phyloP scores from a whole-genome alignment of 2,329 filamentous ascomycete genomes.

The Botrytis aclada region DNA sequence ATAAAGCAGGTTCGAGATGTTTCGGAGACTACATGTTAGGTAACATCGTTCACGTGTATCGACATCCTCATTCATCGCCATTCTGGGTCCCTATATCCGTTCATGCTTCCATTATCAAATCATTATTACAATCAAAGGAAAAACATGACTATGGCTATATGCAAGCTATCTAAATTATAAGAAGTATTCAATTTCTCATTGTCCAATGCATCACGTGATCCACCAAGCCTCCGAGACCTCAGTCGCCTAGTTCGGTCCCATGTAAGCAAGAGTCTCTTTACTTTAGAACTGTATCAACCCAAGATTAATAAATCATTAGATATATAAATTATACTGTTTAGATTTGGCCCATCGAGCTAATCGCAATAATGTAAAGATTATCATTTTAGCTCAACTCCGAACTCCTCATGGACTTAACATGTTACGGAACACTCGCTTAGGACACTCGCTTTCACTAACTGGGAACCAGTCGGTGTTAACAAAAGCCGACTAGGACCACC shows the following conservation, averaged over 20 bases:
- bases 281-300: background rate
- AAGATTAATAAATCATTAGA: no score
- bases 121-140: background rate
- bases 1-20: background rate
- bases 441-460: background rate
- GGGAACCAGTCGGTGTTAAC: background rate
- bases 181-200: no score
- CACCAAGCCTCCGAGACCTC: no score
- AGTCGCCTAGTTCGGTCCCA: no score
- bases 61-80: background rate
- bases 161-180: no score
- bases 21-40: background rate
- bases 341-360: background rate
- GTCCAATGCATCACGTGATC: no score
- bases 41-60: background rate
- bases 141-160: no score
- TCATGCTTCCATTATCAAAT: background rate
- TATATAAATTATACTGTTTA: no score
- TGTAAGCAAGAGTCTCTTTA: background rate
- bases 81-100: background rate
- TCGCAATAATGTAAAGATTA: background rate
- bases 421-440: background rate
- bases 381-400: background rate
- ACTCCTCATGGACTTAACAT: background rate
- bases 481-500: background rate